Evolutionary conservation across 1,139 yeast species (phyloP), one percentile per base, ranked within the genome.

Genomic region (Taphrina flavorubra): DNA sequence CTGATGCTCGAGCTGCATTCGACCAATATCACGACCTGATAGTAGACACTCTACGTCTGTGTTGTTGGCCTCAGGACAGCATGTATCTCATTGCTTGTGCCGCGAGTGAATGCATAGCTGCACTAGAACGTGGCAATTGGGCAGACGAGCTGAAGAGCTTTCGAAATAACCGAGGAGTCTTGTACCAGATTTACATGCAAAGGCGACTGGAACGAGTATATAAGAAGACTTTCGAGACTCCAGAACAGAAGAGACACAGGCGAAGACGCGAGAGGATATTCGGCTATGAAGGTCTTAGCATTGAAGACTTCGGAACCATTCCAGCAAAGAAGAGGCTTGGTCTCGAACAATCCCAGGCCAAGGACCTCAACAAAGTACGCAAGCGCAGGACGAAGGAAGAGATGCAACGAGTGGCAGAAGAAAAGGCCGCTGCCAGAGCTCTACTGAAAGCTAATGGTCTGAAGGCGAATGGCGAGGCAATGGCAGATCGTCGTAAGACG

Each of bases 31-130:
- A 63, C 44, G 67, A 63, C 7, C 34, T 31, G 47, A 63, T 63
- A 31, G 42, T 63, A 14, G 67, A 63, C 34, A 63, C 67, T 36
- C 31, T 63, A 44, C 34, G 51, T n/a, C 47, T 63, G 18, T 63
- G 61, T 40, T 63, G 67, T 25, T 63, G 67, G 67, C 67, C 67
- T 11, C 60, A 63, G 36, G 51, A 63, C 51, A 63, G 67, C 61
- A 63, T 63, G 67, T 63, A 63, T 25, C 56, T 63, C 8, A 55
- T 63, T 5, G 18, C 61, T 5, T 36, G 51, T 47, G 67, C 67
- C 14, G 67, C 67, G 5, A 37, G 59, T 34, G 67, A 55, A 39
- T 53, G 59, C 36, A n/a, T 55, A 10, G 67, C 53, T 20, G 59
- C 61, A 11, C 25, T 53, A n/a, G 67, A 63, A 36, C 60, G 67